Base-by-base conservation (phyloP, 768 basidiomycete genomes). In the Lactarius evosmus region DNA sequence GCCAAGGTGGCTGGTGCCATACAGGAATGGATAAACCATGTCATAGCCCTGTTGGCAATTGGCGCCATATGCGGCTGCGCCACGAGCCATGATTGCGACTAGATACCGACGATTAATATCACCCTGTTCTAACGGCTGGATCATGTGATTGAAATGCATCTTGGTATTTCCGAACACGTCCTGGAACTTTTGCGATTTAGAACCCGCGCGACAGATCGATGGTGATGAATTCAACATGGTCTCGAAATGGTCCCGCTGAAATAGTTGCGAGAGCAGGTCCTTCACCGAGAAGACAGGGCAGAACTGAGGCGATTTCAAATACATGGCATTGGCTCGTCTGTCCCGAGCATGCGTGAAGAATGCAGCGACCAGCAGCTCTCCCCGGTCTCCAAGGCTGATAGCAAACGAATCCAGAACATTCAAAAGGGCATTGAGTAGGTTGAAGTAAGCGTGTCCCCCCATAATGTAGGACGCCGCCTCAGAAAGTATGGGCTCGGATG, bases 401-500 rank as follows among this genome's bases (percentile, higher is more conserved):
- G 30, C 27, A 32, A 32, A 53, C 7, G 4, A 29, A 12, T 29
- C n/a, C 17, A 53, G n/a, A 0, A 53, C 30, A 6, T 53, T 5
- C 11, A 29, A 5, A 32, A 53, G 51, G 7, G 32, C 51, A 53
- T 53, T 17, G 17, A 29, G 17, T 53, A 53, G 7, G 32, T 30
- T 3, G 8, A 53, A 53, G 51, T n/a, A 0, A 19, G 7, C 7
- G 16, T 16, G 2, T 0, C 9, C 16, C 27, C 40, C 19, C 56
- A 57, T 57, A 7, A 57, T 57, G 38, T 4, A 17, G 16, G 40
- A 57, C 6, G 38, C 56, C 0, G 56, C 56, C 29, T 57, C 56
- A 9, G 56, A 57, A 6, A 57, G 56, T 29, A 57, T 57, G 7
- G 56, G 56, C 30, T 57, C 56, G 3, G 56, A 57, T 7, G 56